Base-by-base conservation (phyloP, 495 filamentous ascomycete genomes). In the Neurospora tetrasperma region DNA sequence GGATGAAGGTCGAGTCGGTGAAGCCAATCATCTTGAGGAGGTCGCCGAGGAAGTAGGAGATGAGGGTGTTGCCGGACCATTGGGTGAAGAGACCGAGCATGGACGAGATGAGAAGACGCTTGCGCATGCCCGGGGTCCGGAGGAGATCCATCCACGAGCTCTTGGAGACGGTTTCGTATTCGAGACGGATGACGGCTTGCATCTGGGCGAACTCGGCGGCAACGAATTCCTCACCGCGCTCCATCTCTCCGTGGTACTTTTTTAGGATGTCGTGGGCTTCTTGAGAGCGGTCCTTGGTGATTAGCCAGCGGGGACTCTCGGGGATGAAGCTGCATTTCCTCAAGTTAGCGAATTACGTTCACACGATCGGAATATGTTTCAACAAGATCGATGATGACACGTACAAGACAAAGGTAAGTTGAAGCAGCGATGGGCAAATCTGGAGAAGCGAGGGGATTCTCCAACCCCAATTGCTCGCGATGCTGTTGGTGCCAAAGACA, bases 1-100 rank as follows among this genome's bases (percentile, higher is more conserved):
- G 82, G 72, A 88, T 86, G 73, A 82, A 81, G n/a, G 82, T 77
- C 14, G 84, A 79, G 71, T 89, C 83, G 31, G 77, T 89, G 74
- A 76, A 87, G 78, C 79, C 86, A 70, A 82, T 86, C 77, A 81
- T 83, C 48, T 80, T 78, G 54, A 89, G 84, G 3, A 86, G 77
- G 80, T 83, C 80, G 79, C 86, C 81, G 43, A 88, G 80, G 73
- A 88, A 89, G 80, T 89, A 88, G 75, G 88, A 88, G 69, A 90
- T 89, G 59, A 90, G 80, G 12, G 86, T 88, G 76, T 91, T 91
- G 31, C 89, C 89, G 44, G 87, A 89, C 83, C 88, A 90, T 76
- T 91, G 89, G 0, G 88, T 88, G 79, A 91, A 90, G 8, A 90
- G 76, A 6, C 88, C 88, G 16, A 90, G 80, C 71, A 88, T 85